phyloP scores from a whole-genome alignment of 2,329 filamentous ascomycete genomes.

The Aspergillus arachidicola region DNA sequence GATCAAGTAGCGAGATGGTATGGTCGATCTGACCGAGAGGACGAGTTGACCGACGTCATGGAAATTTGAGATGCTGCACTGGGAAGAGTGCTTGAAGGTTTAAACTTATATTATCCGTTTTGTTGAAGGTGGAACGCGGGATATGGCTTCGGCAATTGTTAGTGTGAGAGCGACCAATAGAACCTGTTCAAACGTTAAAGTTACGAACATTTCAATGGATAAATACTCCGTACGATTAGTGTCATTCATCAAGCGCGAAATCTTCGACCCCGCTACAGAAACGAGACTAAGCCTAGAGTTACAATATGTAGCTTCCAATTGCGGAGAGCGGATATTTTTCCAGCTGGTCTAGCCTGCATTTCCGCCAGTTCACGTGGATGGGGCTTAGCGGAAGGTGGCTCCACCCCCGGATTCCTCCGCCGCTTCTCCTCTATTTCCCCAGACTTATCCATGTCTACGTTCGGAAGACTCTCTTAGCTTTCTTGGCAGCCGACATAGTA shows the following conservation, averaged over 20 bases:
- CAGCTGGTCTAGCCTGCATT: not conserved
- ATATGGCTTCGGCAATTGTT: not conserved
- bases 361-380: not conserved
- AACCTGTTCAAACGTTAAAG: not conserved
- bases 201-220: not conserved
- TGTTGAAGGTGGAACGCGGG: not conserved
- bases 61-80: not conserved
- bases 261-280: not conserved
- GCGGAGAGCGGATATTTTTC: not conserved
- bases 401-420: not conserved
- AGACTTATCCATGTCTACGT: not conserved
- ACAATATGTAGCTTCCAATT: not conserved
- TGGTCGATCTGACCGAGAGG: not conserved
- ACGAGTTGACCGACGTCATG: not conserved
- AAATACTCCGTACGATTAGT: not conserved
- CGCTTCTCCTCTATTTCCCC: not conserved
- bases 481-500: not conserved
- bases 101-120: not conserved
- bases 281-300: not conserved
- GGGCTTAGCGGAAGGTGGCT: not conserved
- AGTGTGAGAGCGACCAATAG: not conserved
- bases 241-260: not conserved
- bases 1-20: slow-evolving; percentile 17
- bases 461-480: not conserved
- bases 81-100: not conserved